Percentiles rank a stretch among this genome's conserved stretches.
phyloP scores from a whole-genome alignment of 2,329 filamentous ascomycete species.

The Alternaria dauci region DNA sequence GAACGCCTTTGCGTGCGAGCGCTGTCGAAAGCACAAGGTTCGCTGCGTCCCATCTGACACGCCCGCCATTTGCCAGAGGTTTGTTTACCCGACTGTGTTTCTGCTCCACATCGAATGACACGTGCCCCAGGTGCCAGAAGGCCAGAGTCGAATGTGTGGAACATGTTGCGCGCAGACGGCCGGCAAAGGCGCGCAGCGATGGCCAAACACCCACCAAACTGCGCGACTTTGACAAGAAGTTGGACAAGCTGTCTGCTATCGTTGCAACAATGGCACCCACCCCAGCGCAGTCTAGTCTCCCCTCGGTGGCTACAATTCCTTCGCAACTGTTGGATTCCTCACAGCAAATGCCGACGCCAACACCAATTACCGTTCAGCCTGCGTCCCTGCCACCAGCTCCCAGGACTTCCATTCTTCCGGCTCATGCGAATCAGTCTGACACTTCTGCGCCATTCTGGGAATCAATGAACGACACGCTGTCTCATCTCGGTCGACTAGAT shows the following conservation, averaged over 20 bases:
- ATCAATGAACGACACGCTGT: conserved; percentile 43
- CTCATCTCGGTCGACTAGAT: conserved; percentile 42
- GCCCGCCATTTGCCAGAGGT: conserved; percentile 46
- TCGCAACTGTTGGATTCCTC: conserved; percentile 35
- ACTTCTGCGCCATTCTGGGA: conserved; percentile 45
- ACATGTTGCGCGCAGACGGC: conserved; percentile 48
- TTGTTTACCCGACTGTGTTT: conserved; percentile 21
- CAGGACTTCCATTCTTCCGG: conserved; percentile 33
- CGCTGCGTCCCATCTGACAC: conserved; percentile 47
- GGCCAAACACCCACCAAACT: conserved; percentile 38
- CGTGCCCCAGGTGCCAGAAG: conserved; percentile 48
- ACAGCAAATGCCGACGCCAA: conserved; percentile 26
- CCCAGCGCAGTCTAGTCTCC: conserved; percentile 33
- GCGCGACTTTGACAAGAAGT: conserved; percentile 46
- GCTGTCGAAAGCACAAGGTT: conserved; percentile 50
- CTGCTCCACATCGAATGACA: conserved; percentile 38
- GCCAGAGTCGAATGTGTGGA: conserved; percentile 49
- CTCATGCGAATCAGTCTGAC: conserved; percentile 35
- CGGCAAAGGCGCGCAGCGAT: conserved; percentile 43
- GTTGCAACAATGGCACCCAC: conserved; percentile 40
- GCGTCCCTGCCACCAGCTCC: conserved; percentile 26
- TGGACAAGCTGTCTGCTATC: conserved; percentile 47
- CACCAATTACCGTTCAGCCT: conserved; percentile 22
- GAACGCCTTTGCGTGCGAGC: conserved; percentile 50
- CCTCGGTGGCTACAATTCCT: conserved; percentile 33